Evolutionary conservation across 257 asterid genomes (phyloP), one percentile per base, ranked within the genome.

Genomic region (Verbascum thapsus): DNA sequence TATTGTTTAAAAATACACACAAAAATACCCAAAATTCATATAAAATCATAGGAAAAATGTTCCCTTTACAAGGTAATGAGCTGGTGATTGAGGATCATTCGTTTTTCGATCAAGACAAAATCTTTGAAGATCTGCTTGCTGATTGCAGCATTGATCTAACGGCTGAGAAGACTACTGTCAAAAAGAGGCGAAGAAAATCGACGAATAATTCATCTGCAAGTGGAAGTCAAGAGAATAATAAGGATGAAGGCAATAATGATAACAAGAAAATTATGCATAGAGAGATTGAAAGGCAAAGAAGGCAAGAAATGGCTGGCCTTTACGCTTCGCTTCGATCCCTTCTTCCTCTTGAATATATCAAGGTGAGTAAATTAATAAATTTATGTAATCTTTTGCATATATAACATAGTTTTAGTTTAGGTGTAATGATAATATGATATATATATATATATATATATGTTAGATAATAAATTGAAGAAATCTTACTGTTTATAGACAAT

Each of bases 271-370:
- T n/a, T n/a, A n/a, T n/a, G n/a, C n/a, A n/a, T n/a, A n/a, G n/a
- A n/a, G n/a, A n/a, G n/a, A n/a, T n/a, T n/a, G n/a, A n/a, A n/a
- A n/a, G n/a, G n/a, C n/a, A n/a, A n/a, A n/a, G n/a, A n/a, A n/a
- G n/a, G n/a, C n/a, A n/a, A n/a, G n/a, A n/a, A n/a, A n/a, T n/a
- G n/a, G n/a, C n/a, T n/a, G n/a, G n/a, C n/a, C n/a, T n/a, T n/a
- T n/a, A n/a, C n/a, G n/a, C n/a, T n/a, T n/a, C n/a, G n/a, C n/a
- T n/a, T n/a, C n/a, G n/a, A n/a, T n/a, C n/a, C n/a, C n/a, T n/a
- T n/a, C n/a, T n/a, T n/a, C n/a, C n/a, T n/a, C 58, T 59, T 22
- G 78, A 84, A 57, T 80, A 65, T 50, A 66, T 85, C 58, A 84
- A 80, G 90, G 94, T 86, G 13, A n/a, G 0, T 39, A 19, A 18